Base-by-base conservation (phyloP, 371 early-diverging fungal species). In the Conidiobolus coronatus region DNA sequence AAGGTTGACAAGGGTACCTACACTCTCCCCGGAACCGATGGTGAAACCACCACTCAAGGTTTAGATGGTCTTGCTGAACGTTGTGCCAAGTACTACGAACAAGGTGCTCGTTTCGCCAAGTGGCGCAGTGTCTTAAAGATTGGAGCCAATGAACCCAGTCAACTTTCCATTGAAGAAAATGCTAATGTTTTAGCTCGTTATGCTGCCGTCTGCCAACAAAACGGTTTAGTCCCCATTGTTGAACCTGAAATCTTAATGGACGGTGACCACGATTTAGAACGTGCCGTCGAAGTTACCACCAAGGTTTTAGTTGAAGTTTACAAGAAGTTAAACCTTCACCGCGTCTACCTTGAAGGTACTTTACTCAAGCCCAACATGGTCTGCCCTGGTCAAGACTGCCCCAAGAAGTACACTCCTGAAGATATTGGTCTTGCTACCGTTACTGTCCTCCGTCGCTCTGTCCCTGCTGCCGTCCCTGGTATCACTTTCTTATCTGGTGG, bases 211-310 rank as follows among this genome's bases (percentile, higher is more conserved):
- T 74, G 74, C 58, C 77, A 73, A 54, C 49, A 54, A 15, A 62
- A 70, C 56, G 63, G 69, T 21, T 55, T 75, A 39, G 73, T 73
- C 29, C 79, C 79, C 19, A 75, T 78, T 43, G 73, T 78, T 33
- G 79, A 78, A 56, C 79, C 79, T 39, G 79, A 78, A 54, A 68
- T 78, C 24, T 60, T 73, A 23, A 71, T 72, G 66, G 71, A 73
- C 49, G 79, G 79, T 40, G 55, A 61, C 45, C 71, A 75, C 61
- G 59, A 63, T 40, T 52, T 70, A 17, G 67, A 68, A 44, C 50
- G 58, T 24, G 64, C 72, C 40, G 55, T 65, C 19, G 52, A 52
- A 22, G 65, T 63, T 7, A 62, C 67, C 37, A 59, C 61, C 38
- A 47, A 55, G 23, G 73, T 78, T 20, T 57, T 76, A 33, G 64